Evolutionary conservation across 306 rosid species (phyloP).

Genomic region (Spatholobus suberectus): DNA sequence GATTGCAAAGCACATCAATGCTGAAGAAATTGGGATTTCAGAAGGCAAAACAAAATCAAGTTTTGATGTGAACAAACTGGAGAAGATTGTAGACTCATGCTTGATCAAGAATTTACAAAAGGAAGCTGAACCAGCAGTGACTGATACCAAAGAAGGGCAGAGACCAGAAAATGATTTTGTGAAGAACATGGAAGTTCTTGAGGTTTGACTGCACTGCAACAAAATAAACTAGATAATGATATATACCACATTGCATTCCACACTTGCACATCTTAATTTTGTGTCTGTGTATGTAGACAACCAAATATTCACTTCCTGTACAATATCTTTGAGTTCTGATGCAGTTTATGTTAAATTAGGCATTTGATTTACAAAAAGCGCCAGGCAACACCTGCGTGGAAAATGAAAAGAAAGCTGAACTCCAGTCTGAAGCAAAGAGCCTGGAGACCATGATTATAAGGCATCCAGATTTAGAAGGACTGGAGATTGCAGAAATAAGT

Average conservation of each 20-base stretch:
- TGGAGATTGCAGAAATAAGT: neutral
- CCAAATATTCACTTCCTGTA: neutral
- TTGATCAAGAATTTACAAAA: neutral
- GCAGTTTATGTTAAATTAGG: conserved; percentile 38
- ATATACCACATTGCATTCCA: neutral
- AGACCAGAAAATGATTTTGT: neutral
- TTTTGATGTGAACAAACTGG: neutral
- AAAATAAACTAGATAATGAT: neutral
- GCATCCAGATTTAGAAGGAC: neutral
- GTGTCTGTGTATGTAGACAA: neutral
- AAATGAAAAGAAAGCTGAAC: neutral
- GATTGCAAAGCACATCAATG: neutral
- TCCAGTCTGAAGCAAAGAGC: conserved; percentile 17
- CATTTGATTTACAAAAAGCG: conserved; percentile 12
- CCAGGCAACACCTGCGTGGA: neutral
- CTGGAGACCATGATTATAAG: neutral
- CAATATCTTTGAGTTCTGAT: conserved; percentile 7
- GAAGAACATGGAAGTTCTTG: neutral
- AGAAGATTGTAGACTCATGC: no score
- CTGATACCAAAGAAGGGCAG: neutral
- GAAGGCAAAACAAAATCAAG: neutral
- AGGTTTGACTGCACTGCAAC: conserved; percentile 39
- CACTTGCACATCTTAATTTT: neutral
- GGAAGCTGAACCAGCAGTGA: conserved; percentile 9
- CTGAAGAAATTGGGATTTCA: neutral